Evolutionary conservation across 2,329 filamentous ascomycete species (phyloP), one percentile per base, ranked within the genome.

Genomic region (Knufia petricola): DNA sequence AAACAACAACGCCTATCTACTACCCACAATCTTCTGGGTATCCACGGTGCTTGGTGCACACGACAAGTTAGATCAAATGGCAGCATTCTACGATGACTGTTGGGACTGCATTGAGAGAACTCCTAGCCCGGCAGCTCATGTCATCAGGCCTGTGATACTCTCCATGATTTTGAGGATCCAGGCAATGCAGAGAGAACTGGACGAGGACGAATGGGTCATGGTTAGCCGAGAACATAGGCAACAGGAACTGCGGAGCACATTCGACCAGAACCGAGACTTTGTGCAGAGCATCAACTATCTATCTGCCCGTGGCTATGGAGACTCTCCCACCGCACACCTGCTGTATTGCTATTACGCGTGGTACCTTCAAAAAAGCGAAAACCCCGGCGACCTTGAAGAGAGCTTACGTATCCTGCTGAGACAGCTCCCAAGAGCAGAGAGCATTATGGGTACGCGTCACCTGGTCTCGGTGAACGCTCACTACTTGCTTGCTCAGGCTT

Each of bases 391-490:
- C 15, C 7, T n/a, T n/a, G 4, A n/a, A 36, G 15, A n/a, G 4
- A 49, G 48, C 15, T 48, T 56, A 9, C 30, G 12, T 15, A 21
- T 51, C 15, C 30, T 54, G 31, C 41, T 20, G 24, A n/a, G n/a
- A 6, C 43, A 34, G 34, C 36, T 56, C 6, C 46, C 51, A 12
- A 40, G 52, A 10, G 53, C 37, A 19, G 48, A 55, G 39, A 26
- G 34, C n/a, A 32, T 48, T 13, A 54, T 57, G 53, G 56, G 56
- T 9, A 36, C 15, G 12, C 43, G 50, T 21, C 48, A 54, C 36
- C 50, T 55, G 9, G 23, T 57, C 28, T 54, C 54, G 6, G 50
- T 58, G 20, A 55, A 50, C 30, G 52, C 52, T 42, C 39, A 48
- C n/a, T 41, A 39, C 8, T 48, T 58, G 13, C 17, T 50, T 4